Evolutionary conservation across 371 early-diverging fungal species (phyloP).

Genomic region (Blakeslea trispora): DNA sequence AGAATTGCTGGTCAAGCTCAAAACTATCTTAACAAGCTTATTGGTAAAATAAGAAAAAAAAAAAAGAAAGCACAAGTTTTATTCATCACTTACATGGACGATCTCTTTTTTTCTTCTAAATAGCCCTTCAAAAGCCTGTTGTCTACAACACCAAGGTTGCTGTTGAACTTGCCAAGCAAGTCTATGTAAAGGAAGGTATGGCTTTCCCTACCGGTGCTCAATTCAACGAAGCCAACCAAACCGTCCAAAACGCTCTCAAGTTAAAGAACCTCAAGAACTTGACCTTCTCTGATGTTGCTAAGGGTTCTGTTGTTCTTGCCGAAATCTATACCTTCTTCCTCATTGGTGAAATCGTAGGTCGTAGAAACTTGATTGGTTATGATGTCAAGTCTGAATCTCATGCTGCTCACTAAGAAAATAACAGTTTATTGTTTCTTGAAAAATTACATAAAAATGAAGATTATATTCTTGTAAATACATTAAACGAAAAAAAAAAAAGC

Average conservation of each 20-base stretch:
- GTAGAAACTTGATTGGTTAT: conserved; percentile 74
- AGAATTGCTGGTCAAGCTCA: conserved; percentile 27
- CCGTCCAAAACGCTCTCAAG: conserved; percentile 51
- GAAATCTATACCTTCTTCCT: conserved; percentile 74
- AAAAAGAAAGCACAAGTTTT: no score
- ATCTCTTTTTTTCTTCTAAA: no score
- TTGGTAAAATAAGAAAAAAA: conserved; percentile 26
- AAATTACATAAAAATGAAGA: no score
- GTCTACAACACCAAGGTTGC: conserved; percentile 68
- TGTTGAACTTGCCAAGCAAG: conserved; percentile 71
- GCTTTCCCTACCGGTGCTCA: conserved; percentile 63
- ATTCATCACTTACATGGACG: no score
- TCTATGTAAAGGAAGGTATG: conserved; percentile 71
- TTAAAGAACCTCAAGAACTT: conserved; percentile 56
- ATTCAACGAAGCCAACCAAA: conserved; percentile 56
- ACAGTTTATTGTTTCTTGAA: no score
- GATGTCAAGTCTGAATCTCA: conserved; percentile 58
- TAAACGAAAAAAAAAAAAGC: no score
- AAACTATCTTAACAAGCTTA: conserved; percentile 31
- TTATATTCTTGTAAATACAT: no score
- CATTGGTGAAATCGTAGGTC: conserved; percentile 73
- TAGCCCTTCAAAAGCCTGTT: conserved; percentile 49
- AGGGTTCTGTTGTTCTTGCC: conserved; percentile 64
- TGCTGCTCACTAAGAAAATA: conserved; percentile 1
- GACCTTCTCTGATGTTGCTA: conserved; percentile 43